Percentiles rank a stretch among this genome's conserved stretches.
phyloP scores from a whole-genome alignment of 768 basidiomycete species.

The Phaffia australis region DNA sequence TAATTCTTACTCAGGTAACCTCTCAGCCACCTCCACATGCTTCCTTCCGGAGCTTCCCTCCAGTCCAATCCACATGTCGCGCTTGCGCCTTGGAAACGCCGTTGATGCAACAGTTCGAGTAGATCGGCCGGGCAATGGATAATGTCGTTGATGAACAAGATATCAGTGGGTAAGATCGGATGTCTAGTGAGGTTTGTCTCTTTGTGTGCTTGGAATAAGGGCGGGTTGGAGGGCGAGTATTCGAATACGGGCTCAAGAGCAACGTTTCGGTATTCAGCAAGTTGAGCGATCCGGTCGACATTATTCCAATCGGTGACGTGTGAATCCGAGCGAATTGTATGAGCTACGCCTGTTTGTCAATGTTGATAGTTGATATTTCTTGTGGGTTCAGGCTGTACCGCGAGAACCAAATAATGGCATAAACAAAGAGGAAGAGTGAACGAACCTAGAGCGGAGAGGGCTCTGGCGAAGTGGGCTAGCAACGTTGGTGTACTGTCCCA shows the following conservation, averaged over 20 bases:
- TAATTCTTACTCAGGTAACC: conserved; percentile 14
- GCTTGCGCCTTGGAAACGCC: conserved; percentile 23
- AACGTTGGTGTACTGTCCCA: conserved; percentile 17
- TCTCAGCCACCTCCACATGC: conserved; percentile 21
- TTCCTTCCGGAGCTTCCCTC: conserved; percentile 13
- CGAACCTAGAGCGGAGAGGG: conserved; percentile 14
- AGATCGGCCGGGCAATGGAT: conserved; percentile 23
- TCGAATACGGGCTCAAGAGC: conserved; percentile 20
- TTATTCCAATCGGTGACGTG: conserved; percentile 22
- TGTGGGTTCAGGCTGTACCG: background rate
- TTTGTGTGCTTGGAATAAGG: conserved; percentile 11
- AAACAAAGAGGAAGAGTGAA: background rate
- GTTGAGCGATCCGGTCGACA: conserved; percentile 26
- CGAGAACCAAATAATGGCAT: too few relatives aligned
- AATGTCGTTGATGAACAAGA: conserved; percentile 26
- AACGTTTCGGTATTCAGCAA: conserved; percentile 24
- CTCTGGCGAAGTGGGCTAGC: conserved; percentile 23
- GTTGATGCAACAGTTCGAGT: conserved; percentile 25
- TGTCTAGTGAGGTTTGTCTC: too few relatives aligned
- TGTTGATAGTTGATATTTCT: too few relatives aligned
- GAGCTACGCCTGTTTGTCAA: conserved; percentile 21
- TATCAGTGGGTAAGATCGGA: conserved; percentile 20
- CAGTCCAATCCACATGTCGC: conserved; percentile 26
- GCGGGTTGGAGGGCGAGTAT: conserved; percentile 12
- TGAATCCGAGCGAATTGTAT: conserved; percentile 17